These are phyloP conservation scores for Leavenworthia alabamica DNA, from an alignment of 345 rosid genomes.

Conservation along the genomic window DNA sequence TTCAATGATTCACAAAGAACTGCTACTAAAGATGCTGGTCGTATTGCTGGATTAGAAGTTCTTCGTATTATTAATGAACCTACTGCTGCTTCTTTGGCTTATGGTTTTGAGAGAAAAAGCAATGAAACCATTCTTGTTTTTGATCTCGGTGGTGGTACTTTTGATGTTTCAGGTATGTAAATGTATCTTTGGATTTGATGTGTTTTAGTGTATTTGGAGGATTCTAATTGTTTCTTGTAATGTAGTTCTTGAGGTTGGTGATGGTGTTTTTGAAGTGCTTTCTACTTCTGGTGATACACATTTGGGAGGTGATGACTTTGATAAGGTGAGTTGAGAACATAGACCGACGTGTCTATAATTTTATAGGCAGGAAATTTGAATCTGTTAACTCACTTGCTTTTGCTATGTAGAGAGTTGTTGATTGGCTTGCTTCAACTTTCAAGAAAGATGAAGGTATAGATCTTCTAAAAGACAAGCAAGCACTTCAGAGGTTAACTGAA, in stretches of 20 bases:
- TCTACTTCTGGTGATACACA: slow-evolving; percentile 98
- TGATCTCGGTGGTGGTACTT: slow-evolving; percentile 99
- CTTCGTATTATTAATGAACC: slow-evolving; percentile 96
- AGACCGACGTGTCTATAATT: background rate
- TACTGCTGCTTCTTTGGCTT: slow-evolving; percentile 93
- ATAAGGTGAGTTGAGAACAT: slow-evolving; percentile 45
- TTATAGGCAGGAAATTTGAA: background rate
- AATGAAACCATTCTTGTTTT: slow-evolving; percentile 94
- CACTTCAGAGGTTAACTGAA: slow-evolving; percentile 89
- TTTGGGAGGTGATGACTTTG: slow-evolving; percentile 98
- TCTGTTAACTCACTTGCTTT: background rate
- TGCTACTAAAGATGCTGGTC: slow-evolving; percentile 97
- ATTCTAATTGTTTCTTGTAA: background rate
- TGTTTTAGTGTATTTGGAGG: background rate
- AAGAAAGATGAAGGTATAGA: slow-evolving; percentile 90
- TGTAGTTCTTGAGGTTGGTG: slow-evolving; percentile 97
- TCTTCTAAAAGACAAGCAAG: slow-evolving; percentile 93
- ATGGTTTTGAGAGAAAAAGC: slow-evolving; percentile 95
- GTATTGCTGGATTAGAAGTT: slow-evolving; percentile 73
- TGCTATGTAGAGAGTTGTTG: slow-evolving; percentile 71
- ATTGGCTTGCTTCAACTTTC: slow-evolving; percentile 76
- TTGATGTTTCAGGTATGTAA: slow-evolving; percentile 81
- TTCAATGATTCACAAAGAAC: slow-evolving; percentile 87
- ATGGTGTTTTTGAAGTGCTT: slow-evolving; percentile 97
- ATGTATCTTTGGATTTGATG: background rate